phyloP scores from a whole-genome alignment of 345 rosid species.

The Gossypium sturtianum region DNA sequence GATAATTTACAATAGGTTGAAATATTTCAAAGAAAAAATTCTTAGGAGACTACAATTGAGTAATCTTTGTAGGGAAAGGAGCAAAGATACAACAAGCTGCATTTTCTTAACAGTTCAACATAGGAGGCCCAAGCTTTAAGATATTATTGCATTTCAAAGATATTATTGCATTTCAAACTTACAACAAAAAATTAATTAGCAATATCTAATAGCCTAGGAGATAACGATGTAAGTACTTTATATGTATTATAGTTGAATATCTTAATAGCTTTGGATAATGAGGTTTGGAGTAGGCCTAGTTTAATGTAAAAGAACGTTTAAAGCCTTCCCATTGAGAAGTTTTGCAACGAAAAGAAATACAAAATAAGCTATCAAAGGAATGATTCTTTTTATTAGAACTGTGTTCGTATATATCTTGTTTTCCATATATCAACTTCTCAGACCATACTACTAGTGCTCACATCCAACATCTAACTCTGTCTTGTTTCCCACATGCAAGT shows the following conservation, averaged over 20 bases:
- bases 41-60: neutral
- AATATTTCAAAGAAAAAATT: neutral
- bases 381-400: no score
- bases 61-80: neutral
- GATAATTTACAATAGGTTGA: neutral
- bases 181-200: neutral
- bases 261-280: neutral
- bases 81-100: neutral
- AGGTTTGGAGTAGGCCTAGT: neutral
- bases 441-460: no score
- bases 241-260: neutral
- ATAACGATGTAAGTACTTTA: neutral
- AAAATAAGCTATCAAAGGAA: no score
- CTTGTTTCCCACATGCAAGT: neutral
- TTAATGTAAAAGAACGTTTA: neutral
- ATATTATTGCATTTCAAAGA: neutral
- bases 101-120: slow-evolving; percentile 2
- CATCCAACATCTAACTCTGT: neutral
- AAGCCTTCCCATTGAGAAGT: no score
- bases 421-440: no score
- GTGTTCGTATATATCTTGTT: no score
- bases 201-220: neutral
- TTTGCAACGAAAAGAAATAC: no score
- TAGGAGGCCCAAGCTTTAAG: neutral
- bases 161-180: neutral